Conservation (phyloP, 192 early-diverging fungal genomes). For the Coemansia sp. region DNA sequence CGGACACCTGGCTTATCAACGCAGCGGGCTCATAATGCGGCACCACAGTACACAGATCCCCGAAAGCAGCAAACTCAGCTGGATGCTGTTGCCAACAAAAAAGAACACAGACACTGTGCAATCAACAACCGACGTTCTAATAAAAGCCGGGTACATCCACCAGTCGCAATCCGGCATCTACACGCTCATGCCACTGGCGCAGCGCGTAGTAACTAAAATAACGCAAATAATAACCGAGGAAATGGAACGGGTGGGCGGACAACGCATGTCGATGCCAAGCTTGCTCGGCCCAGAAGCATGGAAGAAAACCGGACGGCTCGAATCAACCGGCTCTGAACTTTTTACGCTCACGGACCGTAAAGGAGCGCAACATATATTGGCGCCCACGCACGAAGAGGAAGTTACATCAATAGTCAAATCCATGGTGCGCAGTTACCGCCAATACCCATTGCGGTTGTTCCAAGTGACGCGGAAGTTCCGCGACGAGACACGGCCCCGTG, state of each 20-base stretch:
- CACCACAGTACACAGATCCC: constrained; percentile 21
- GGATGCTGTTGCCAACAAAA: constrained; percentile 53
- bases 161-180: constrained; percentile 86
- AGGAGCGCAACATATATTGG: constrained; percentile 64
- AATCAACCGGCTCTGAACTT: constrained; percentile 64
- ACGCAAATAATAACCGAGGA: constrained; percentile 80
- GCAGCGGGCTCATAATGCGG: too few relatives aligned
- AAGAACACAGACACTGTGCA: constrained; percentile 13
- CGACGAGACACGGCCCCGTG: constrained; percentile 80
- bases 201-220: constrained; percentile 73
- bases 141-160: constrained; percentile 55
- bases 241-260: constrained; percentile 71
- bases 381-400: constrained; percentile 93
- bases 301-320: constrained; percentile 80
- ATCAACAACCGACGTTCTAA: constrained; percentile 32
- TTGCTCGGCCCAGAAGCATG: constrained; percentile 69
- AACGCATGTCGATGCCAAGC: constrained; percentile 71
- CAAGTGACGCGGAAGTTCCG: constrained; percentile 86
- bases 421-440: constrained; percentile 66
- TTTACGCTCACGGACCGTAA: constrained; percentile 82
- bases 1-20: too few relatives aligned
- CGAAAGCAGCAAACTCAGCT: constrained; percentile 32
- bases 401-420: constrained; percentile 71
- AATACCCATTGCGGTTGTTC: constrained; percentile 83
- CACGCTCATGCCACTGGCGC: constrained; percentile 77